Conservation (phyloP, 306 rosid species). For the Cicer bijugum region DNA sequence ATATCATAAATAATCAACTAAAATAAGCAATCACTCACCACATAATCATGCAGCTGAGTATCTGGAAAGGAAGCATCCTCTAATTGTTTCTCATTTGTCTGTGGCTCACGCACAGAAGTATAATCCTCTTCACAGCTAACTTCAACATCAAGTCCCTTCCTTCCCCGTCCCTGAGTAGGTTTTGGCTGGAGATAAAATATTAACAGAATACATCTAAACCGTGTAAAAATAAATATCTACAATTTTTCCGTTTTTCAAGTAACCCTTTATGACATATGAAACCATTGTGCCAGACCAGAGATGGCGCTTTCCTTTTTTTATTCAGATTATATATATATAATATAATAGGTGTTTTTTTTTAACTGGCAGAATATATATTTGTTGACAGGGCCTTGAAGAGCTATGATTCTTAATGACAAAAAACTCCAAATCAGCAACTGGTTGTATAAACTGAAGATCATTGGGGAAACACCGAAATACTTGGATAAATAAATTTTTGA, state of each 20-base stretch:
- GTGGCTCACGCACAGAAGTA: constrained; percentile 62
- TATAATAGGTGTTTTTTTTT: neutral
- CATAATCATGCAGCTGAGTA: constrained; percentile 59
- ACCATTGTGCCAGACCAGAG: constrained; percentile 31
- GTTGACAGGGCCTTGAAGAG: constrained; percentile 12
- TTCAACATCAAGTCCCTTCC: constrained; percentile 82
- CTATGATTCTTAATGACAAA: constrained; percentile 18
- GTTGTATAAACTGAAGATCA: constrained; percentile 2
- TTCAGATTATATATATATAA: constrained; percentile 18
- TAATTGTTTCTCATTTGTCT: constrained; percentile 58
- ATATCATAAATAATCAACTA: constrained; percentile 24
- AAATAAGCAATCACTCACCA: constrained; percentile 54
- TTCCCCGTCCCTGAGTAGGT: constrained; percentile 67
- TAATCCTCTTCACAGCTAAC: constrained; percentile 70
- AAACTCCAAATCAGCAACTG: neutral
- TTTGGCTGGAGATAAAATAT: constrained; percentile 62
- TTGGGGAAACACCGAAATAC: constrained; percentile 7
- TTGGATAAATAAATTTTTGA: constrained; percentile 3
- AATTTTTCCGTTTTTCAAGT: neutral
- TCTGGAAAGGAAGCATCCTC: constrained; percentile 66
- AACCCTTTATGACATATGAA: constrained; percentile 14
- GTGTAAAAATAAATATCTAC: constrained; percentile 20
- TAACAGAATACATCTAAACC: constrained; percentile 35
- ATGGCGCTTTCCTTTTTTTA: constrained; percentile 2
- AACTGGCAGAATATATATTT: constrained; percentile 2